These are phyloP conservation scores for Posidonia australis DNA, from an alignment of 106 monocot species.

Conservation along the genomic window DNA sequence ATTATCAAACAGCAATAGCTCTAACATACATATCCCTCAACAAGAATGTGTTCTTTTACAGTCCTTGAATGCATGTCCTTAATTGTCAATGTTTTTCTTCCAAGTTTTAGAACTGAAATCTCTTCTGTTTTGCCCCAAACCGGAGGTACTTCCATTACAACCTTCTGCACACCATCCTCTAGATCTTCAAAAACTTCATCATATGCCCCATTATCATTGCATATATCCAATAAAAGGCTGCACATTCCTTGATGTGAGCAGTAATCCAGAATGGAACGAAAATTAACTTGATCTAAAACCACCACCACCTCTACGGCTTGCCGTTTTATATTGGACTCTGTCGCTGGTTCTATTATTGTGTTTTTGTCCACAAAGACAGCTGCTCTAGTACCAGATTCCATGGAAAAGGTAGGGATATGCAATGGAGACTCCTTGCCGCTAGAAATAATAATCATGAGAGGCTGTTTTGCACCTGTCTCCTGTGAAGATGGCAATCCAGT, in stretches of 20 bases:
- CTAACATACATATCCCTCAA: constrained; percentile 59
- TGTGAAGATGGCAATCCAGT: constrained; percentile 40
- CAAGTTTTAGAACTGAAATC: constrained; percentile 15
- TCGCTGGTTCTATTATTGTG: constrained; percentile 26
- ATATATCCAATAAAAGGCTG: constrained; percentile 63
- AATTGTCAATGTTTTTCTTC: constrained; percentile 20
- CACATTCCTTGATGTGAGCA: constrained; percentile 48
- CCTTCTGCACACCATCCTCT: constrained; percentile 62
- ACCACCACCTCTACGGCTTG: constrained; percentile 38
- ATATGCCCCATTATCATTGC: constrained; percentile 11
- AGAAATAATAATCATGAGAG: constrained; percentile 47
- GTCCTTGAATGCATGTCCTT: constrained; percentile 34
- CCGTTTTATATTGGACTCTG: constrained; percentile 9
- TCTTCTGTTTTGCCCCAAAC: constrained; percentile 17
- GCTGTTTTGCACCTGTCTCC: constrained; percentile 66
- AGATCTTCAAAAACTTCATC: constrained; percentile 29
- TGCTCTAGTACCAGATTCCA: constrained; percentile 16
- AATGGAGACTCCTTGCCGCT: constrained; percentile 17
- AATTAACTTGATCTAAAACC: constrained; percentile 32
- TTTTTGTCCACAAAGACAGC: constrained; percentile 42
- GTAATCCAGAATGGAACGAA: constrained; percentile 46
- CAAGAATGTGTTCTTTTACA: constrained; percentile 29
- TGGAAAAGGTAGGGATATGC: constrained; percentile 21
- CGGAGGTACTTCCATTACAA: constrained; percentile 47
- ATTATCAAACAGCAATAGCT: not conserved